These are phyloP conservation scores for Cordyceps cateniannulata DNA, from an alignment of 2,329 filamentous ascomycete species.

Conservation along the genomic window DNA sequence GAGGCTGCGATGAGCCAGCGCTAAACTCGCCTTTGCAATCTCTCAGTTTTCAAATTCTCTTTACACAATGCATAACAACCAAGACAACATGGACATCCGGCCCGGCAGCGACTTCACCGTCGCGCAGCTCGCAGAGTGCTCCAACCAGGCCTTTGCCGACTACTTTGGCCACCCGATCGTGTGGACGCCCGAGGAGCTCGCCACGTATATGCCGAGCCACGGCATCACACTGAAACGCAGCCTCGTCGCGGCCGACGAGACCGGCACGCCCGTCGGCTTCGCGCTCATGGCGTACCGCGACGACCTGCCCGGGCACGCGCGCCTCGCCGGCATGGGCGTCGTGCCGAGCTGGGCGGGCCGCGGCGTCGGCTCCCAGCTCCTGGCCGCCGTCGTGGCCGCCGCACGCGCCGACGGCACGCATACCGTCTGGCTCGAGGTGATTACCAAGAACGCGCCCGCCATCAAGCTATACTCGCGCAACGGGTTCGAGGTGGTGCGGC, in stretches of 20 bases:
- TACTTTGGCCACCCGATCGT: constrained; percentile 14
- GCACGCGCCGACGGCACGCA: constrained; percentile 13
- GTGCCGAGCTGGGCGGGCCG: constrained; percentile 14
- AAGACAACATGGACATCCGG: neutral
- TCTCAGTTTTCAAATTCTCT: no score
- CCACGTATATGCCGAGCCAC: constrained; percentile 3
- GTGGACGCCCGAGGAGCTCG: constrained; percentile 10
- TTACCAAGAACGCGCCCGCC: constrained; percentile 16
- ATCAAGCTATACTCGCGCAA: constrained; percentile 16
- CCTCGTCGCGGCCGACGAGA: constrained; percentile 10
- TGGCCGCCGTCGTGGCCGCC: constrained; percentile 12
- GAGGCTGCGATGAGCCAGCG: no score
- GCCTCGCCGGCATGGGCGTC: constrained; percentile 19
- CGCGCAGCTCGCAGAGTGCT: constrained; percentile 12
- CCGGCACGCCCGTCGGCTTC: constrained; percentile 15
- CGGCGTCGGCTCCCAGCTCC: constrained; percentile 14
- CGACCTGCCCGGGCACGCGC: constrained; percentile 16
- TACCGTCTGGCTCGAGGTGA: constrained; percentile 18
- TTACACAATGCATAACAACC: neutral
- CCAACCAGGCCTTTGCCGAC: constrained; percentile 15
- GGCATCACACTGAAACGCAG: constrained; percentile 12
- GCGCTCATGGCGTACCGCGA: constrained; percentile 16
- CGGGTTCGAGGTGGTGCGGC: constrained; percentile 16
- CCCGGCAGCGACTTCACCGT: neutral
- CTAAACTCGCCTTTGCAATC: no score